Base-by-base conservation (phyloP, 306 rosid species). In the Carpinus viminea region DNA sequence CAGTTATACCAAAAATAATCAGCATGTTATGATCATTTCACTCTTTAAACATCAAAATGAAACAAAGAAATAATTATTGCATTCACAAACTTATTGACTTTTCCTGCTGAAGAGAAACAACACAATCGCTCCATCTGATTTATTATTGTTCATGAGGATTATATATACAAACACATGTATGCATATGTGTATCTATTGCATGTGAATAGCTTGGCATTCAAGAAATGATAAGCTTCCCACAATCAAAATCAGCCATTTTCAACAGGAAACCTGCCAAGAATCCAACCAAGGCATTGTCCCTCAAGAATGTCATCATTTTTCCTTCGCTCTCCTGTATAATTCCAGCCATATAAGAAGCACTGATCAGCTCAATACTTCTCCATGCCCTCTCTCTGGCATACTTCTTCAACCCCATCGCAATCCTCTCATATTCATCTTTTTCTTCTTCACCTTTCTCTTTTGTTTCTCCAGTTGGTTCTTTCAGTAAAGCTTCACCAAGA, bases 391-490 rank as follows among this genome's bases (percentile, higher is more conserved):
- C 85, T 62, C 46, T 80, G 7, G 83, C 85, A 65, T 79, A 80
- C 73, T 86, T 80, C 36, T 56, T 78, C 73, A 80, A 55, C 57
- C 83, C 87, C 72, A 60, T 72, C 65, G 47, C 86, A 79, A 83
- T 71, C 68, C 72, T 79, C 59, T 72, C 54, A 50, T 65, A 55
- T 3, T 72, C 52, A 5, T 74, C 76, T 12, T 26, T 48, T 21
- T 13, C 66, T 55, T 34, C 65, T 41, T 65, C 75, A 34, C 53
- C 55, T 16, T 64, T 4, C 28, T 26, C 53, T 8, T 53, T 72
- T 15, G 3, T 28, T 41, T 72, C 66, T 31, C 17, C 38, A 55
- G 7, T 38, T 43, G 34, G 56, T 52, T 28, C 24, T 12, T 79
- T 72, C 76, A 26, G 34, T 74, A 79, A 21, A 4, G 76, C 83